A percentile compares a stretch with the other conserved stretches of the same genome.
phyloP scores from a whole-genome alignment of 2,329 filamentous ascomycete species.

The Westerdykella aurantiaca region DNA sequence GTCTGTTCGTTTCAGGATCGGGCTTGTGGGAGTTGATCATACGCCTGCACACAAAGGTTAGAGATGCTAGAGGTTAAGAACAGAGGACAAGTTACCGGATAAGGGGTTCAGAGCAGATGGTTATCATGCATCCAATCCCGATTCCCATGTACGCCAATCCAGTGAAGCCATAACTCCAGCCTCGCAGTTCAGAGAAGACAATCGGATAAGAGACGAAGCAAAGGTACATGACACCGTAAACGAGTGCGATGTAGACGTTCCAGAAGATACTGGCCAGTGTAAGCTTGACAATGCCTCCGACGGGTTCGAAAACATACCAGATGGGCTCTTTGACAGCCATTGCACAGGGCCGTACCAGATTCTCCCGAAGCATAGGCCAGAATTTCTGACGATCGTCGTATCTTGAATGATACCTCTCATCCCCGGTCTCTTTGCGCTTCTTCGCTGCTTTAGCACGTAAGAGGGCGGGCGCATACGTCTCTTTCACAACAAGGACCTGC shows the following conservation, averaged over 20 bases:
- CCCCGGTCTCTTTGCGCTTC: conserved; percentile 66
- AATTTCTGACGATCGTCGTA: conserved; percentile 69
- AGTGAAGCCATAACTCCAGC: conserved; percentile 67
- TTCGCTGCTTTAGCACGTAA: conserved; percentile 65
- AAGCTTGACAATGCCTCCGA: conserved; percentile 1
- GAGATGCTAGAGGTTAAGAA: no score
- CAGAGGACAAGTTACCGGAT: conserved; percentile 34
- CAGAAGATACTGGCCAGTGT: conserved; percentile 59
- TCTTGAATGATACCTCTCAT: conserved; percentile 69
- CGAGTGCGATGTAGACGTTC: conserved; percentile 64
- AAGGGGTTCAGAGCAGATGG: conserved; percentile 57
- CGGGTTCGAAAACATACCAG: conserved; percentile 49
- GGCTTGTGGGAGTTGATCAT: conserved; percentile 71
- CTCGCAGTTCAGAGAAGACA: conserved; percentile 68
- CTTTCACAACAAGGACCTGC: conserved; percentile 59
- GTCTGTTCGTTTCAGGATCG: conserved; percentile 68
- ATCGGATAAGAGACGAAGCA: conserved; percentile 90
- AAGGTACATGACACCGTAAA: conserved; percentile 83
- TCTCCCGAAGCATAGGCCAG: conserved; percentile 63
- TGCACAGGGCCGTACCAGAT: conserved; percentile 69
- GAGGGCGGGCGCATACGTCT: conserved; percentile 72
- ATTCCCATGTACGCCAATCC: conserved; percentile 76
- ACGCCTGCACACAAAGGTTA: conserved; percentile 41
- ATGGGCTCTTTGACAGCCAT: conserved; percentile 80
- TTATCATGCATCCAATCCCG: conserved; percentile 51